These are phyloP conservation scores for Drechslerella dactyloides DNA, from an alignment of 2,329 filamentous ascomycete genomes.

Conservation along the genomic window DNA sequence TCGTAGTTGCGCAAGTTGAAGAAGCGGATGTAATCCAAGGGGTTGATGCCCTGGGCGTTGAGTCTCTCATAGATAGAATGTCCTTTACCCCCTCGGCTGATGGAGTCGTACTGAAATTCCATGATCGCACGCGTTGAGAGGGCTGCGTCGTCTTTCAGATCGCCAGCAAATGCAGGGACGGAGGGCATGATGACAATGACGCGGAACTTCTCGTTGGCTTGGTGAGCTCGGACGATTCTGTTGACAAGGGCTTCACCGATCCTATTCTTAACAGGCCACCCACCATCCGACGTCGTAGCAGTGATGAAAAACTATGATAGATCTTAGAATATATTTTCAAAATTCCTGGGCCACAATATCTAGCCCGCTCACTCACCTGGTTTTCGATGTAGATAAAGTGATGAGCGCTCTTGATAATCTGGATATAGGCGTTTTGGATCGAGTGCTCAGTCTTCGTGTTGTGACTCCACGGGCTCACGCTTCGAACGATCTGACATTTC, in stretches of 20 bases:
- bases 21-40: conserved; percentile 76
- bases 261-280: conserved; percentile 76
- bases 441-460: conserved; percentile 72
- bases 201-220: conserved; percentile 71
- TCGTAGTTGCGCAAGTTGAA: conserved; percentile 87
- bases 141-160: conserved; percentile 73
- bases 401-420: conserved; percentile 71
- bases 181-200: conserved; percentile 79
- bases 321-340: conserved; percentile 34
- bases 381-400: conserved; percentile 84
- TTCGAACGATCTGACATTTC: conserved; percentile 62
- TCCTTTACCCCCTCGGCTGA: conserved; percentile 70
- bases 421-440: conserved; percentile 82
- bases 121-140: conserved; percentile 83
- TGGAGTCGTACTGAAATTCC: conserved; percentile 84
- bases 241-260: conserved; percentile 80
- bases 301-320: conserved; percentile 80
- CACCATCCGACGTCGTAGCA: conserved; percentile 69
- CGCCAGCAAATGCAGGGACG: conserved; percentile 81
- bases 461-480: conserved; percentile 67
- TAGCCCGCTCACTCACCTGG: conserved; percentile 59
- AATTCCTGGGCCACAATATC: not conserved
- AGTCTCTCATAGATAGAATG: conserved; percentile 78
- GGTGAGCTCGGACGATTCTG: conserved; percentile 73
- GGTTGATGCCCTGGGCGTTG: conserved; percentile 70